phyloP scores from a whole-genome alignment of 768 basidiomycete genomes.

The Suillus sp. region DNA sequence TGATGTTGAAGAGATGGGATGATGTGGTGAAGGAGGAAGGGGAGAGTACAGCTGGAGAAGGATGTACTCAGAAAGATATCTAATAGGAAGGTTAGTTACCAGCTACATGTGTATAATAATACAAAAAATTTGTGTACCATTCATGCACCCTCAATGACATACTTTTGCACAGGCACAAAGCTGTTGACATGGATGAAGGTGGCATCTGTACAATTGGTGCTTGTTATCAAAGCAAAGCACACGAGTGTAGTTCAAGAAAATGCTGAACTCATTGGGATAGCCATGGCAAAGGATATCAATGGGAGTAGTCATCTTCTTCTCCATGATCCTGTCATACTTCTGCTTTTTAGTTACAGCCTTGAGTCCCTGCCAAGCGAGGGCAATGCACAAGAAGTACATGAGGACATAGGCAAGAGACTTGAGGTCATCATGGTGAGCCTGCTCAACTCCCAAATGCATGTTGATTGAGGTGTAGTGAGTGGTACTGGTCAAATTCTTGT shows the following conservation, averaged over 20 bases:
- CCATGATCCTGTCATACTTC: constrained; percentile 99
- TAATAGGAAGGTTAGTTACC: too few relatives aligned
- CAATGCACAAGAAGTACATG: constrained; percentile 99
- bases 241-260: constrained; percentile 98
- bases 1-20: too few relatives aligned
- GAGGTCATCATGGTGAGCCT: constrained; percentile 95
- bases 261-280: constrained; percentile 99
- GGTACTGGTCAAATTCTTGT: constrained; percentile 99
- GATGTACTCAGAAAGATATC: too few relatives aligned
- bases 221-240: constrained; percentile 99
- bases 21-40: too few relatives aligned
- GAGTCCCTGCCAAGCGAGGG: constrained; percentile 98
- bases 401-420: constrained; percentile 98
- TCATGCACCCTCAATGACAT: too few relatives aligned
- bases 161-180: too few relatives aligned
- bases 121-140: too few relatives aligned
- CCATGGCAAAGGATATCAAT: constrained; percentile 96
- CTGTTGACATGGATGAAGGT: too few relatives aligned
- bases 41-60: too few relatives aligned
- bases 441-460: constrained; percentile 97
- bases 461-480: constrained; percentile 99
- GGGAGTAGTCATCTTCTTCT: constrained; percentile 99
- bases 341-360: constrained; percentile 99
- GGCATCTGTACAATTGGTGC: constrained; percentile 35
- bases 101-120: too few relatives aligned